These are phyloP conservation scores for Angomonas ambiguus DNA, from an alignment of 208 protist genomes.

Conservation along the genomic window DNA sequence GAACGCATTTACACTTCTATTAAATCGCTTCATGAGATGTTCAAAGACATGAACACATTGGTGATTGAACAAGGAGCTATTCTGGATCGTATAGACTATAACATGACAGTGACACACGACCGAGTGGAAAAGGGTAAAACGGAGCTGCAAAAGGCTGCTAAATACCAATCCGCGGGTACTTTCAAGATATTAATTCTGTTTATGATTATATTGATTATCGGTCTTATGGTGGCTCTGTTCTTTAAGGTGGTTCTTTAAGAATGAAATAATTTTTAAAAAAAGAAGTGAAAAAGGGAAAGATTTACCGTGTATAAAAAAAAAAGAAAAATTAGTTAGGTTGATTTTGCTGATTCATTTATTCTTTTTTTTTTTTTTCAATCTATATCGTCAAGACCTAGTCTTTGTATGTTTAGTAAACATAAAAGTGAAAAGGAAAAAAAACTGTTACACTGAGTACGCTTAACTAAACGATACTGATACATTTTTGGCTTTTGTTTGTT, in stretches of 20 bases:
- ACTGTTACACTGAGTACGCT: too few species aligned
- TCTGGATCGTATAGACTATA: constrained; percentile 95
- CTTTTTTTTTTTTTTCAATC: constrained; percentile 6
- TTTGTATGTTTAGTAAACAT: constrained; percentile 5
- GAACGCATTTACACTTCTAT: constrained; percentile 91
- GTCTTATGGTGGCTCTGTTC: constrained; percentile 81
- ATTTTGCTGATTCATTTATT: background rate
- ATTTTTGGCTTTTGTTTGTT: background rate
- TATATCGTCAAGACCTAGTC: background rate
- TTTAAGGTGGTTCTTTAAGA: constrained; percentile 67
- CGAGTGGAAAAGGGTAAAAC: constrained; percentile 70
- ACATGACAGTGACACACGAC: constrained; percentile 90
- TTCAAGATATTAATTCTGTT: constrained; percentile 92
- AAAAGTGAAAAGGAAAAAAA: too few species aligned
- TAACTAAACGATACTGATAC: background rate
- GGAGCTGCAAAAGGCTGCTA: constrained; percentile 86
- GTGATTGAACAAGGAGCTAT: constrained; percentile 94
- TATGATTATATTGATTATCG: constrained; percentile 86
- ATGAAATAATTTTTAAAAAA: background rate
- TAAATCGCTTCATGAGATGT: constrained; percentile 93
- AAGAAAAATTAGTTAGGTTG: background rate
- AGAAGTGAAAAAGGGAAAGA: constrained; percentile 1
- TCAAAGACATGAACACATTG: constrained; percentile 90
- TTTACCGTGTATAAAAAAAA: background rate
- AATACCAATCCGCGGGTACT: constrained; percentile 84